A percentile compares a stretch with the other conserved stretches of the same genome.
Evolutionary conservation across 441 rosid species (phyloP).

Genomic region (Jatropha multifida): DNA sequence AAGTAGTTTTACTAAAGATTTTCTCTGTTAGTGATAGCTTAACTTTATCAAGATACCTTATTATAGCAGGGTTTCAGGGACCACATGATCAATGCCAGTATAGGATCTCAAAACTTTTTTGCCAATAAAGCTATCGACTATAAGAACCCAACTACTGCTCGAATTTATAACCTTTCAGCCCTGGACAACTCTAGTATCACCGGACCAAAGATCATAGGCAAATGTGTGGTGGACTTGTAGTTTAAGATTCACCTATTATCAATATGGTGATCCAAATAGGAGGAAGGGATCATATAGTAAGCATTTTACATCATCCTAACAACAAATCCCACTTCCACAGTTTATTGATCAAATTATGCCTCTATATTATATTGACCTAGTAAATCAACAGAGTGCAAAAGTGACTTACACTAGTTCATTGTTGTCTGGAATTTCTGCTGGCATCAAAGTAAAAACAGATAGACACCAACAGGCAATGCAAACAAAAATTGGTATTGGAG

Average conservation of each 20-base stretch:
- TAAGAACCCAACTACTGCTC: neutral
- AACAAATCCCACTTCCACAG: neutral
- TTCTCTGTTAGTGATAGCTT: neutral
- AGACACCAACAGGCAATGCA: slow-evolving; percentile 75
- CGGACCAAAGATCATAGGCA: neutral
- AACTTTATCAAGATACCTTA: neutral
- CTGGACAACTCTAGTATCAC: too few relatives aligned
- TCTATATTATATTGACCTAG: slow-evolving; percentile 7
- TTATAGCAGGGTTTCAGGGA: slow-evolving; percentile 3
- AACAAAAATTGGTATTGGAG: slow-evolving; percentile 74
- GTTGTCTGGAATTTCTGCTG: slow-evolving; percentile 96
- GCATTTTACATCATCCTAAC: neutral
- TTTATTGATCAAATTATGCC: slow-evolving; percentile 2
- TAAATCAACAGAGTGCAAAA: slow-evolving; percentile 21
- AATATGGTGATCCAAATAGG: neutral
- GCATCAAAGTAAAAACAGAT: slow-evolving; percentile 87
- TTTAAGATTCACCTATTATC: neutral
- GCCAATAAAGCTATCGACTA: neutral
- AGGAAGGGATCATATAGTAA: slow-evolving; percentile 16
- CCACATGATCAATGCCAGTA: slow-evolving; percentile 3
- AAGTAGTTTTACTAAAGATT: neutral
- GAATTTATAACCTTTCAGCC: too few relatives aligned
- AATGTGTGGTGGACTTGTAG: neutral
- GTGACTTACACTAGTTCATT: slow-evolving; percentile 77
- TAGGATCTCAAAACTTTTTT: neutral